Evolutionary conservation across 2,329 filamentous ascomycete species (phyloP), one percentile per base, ranked within the genome.

Genomic region (Stemphylium vesicarium): DNA sequence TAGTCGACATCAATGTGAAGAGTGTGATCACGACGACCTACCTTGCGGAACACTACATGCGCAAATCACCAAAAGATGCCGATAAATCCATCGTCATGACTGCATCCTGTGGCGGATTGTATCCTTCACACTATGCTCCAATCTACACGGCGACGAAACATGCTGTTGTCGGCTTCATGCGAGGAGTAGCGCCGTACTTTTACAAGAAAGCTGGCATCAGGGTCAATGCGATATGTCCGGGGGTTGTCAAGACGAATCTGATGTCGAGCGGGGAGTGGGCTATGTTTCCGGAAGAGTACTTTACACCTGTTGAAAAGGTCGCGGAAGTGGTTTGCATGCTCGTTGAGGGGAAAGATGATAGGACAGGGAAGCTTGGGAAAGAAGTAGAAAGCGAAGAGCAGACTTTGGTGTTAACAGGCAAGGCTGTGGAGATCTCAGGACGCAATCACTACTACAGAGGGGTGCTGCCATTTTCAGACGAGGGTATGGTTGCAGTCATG

Each of bases 101-200:
- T 2, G 33, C 33, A 3, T 36, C 33, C 5, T 75, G 70, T 49
- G 72, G 71, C 5, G 72, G 68, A 2, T 42, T 76, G 3, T 77
- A 77, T 48, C 73, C 74, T 5, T 60, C 55, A 0, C 66, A 70
- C 37, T 73, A 69, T 40, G 62, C 64, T 1, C 75, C 76, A 2
- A 65, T 77, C 35, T 78, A 79, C 53, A 71, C 74, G 3, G 73
- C 75, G 6, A 70, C 75, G 0, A 78, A 78, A 57, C 70, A 77
- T 61, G 75, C 68, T 2, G 69, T 77, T 3, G 56, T 78, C 4
- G 76, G 75, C 7, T 72, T 78, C 53, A 71, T 72, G 60, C 68
- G 74, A 4, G 64, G 68, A 11, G 70, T 77, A 18, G 71, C 75
- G 2, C 64, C 68, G 2, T 66, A 66, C 38, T 75, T 69, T 56